These are phyloP conservation scores for Backusella westeae DNA, from an alignment of 192 early-diverging fungal species.

Conservation along the genomic window DNA sequence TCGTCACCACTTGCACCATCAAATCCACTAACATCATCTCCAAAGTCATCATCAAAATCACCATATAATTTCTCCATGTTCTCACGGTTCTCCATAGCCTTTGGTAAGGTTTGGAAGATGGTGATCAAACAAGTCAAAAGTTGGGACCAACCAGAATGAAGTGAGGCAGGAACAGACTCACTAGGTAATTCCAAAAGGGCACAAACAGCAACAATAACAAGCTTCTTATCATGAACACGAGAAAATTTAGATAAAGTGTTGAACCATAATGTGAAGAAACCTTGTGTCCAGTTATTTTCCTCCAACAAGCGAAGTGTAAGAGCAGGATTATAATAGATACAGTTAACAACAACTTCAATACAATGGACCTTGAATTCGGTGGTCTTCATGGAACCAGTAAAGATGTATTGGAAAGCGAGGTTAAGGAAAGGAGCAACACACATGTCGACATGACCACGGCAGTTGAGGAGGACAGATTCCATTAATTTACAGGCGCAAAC, in stretches of 20 bases:
- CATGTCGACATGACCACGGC: slow-evolving; percentile 81
- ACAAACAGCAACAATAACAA: slow-evolving; percentile 80
- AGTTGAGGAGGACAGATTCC: slow-evolving; percentile 83
- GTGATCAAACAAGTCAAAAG: slow-evolving; percentile 69
- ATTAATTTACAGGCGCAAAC: slow-evolving; percentile 81
- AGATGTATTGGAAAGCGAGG: slow-evolving; percentile 64
- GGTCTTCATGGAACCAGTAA: slow-evolving; percentile 61
- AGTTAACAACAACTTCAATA: slow-evolving; percentile 83
- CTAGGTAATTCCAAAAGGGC: slow-evolving; percentile 70
- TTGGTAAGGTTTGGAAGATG: slow-evolving; percentile 77
- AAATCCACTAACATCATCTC: slow-evolving; percentile 30
- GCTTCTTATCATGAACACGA: slow-evolving; percentile 93
- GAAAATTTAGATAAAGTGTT: slow-evolving; percentile 67
- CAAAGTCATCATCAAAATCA: slow-evolving; percentile 55
- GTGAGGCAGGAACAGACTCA: slow-evolving; percentile 64
- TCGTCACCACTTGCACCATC: slow-evolving; percentile 60
- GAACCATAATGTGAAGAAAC: slow-evolving; percentile 83
- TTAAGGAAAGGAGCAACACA: slow-evolving; percentile 69
- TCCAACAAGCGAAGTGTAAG: slow-evolving; percentile 76
- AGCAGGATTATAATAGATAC: slow-evolving; percentile 84
- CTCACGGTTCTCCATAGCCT: slow-evolving; percentile 55
- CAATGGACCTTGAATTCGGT: slow-evolving; percentile 69
- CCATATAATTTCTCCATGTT: slow-evolving; percentile 52
- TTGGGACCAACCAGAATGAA: slow-evolving; percentile 74
- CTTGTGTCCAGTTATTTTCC: slow-evolving; percentile 69